Evolutionary conservation across 2,329 filamentous ascomycete genomes (phyloP), one percentile per base, ranked within the genome.

Genomic region (Talaromyces atroroseus): DNA sequence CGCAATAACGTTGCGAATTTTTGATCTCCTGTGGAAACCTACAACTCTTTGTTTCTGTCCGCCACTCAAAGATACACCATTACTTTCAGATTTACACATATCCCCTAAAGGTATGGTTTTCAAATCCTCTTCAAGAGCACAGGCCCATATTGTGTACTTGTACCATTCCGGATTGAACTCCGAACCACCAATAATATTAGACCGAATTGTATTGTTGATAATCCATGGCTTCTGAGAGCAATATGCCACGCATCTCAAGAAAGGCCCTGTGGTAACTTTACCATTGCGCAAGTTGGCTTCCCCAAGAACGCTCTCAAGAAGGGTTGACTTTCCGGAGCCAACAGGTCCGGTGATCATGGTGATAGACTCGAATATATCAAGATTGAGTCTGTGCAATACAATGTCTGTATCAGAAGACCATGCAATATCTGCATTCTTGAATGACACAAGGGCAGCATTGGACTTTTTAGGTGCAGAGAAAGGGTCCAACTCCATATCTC

Each of bases 251-350:
- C 10, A 12, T 12, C 29, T 34, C 29, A 34, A 5, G 29, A 2
- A 24, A 74, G 63, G 36, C 66, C 66, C 4, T 60, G 32, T 1
- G 66, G 63, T 0, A 63, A 58, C 63, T 11, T 58, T 63, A 26
- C 75, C 75, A n/a, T 63, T 53, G 1, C 66, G 52, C 34, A 63
- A 65, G 6, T 69, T 67, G 0, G 73, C 65, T 57, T 79, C 76
- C 32, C 76, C 74, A 1, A 78, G 67, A n/a, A 79, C 60, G n/a
- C 69, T 68, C 56, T 76, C 74, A 10, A 78, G 67, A 3, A 82
- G 63, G 2, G 78, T 80, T 21, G 78, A 80, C 58, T 81, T 82
- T 2, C 79, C 79, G 57, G 74, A 79, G 4, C 77, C 79, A 32
- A 79, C 75, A 12, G 78, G 78, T 18, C 78, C 78, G 55, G 80